A percentile compares a stretch with the other conserved stretches of the same genome.
phyloP scores from a whole-genome alignment of 1,284 basidiomycete species.

The Tetrapyrgos nigripes region DNA sequence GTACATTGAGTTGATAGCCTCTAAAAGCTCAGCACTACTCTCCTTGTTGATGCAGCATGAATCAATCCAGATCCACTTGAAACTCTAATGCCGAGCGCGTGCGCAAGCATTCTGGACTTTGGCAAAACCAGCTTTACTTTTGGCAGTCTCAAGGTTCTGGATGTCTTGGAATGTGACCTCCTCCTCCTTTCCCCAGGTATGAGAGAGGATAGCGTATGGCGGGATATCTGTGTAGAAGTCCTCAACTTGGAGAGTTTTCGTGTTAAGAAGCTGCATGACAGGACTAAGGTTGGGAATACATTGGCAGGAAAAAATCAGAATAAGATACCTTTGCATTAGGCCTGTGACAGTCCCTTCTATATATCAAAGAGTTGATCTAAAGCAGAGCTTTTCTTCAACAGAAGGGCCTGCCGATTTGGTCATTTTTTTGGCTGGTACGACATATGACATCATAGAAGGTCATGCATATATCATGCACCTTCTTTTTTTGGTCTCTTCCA shows the following conservation, averaged over 20 bases:
- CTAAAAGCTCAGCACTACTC: background rate
- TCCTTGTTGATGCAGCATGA: background rate
- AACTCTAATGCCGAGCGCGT: background rate
- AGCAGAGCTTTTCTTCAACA: too few relatives aligned
- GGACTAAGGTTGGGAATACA: too few relatives aligned
- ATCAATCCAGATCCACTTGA: background rate
- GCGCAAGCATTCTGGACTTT: background rate
- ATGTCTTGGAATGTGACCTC: background rate
- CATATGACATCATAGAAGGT: too few relatives aligned
- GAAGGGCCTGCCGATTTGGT: too few relatives aligned
- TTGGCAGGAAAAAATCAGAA: too few relatives aligned
- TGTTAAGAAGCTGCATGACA: background rate
- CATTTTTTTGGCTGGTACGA: too few relatives aligned
- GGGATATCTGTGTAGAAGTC: background rate
- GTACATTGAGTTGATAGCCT: background rate
- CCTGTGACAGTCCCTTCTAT: too few relatives aligned
- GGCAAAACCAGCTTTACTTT: background rate
- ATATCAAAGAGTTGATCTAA: too few relatives aligned
- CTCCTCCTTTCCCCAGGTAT: background rate
- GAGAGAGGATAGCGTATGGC: background rate
- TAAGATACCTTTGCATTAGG: too few relatives aligned
- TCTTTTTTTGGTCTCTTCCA: too few relatives aligned
- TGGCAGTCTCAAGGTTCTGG: background rate
- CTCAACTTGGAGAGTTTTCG: background rate
- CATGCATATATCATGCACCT: too few relatives aligned